Conservation (phyloP, 495 filamentous ascomycete genomes). For the Haplographium delicatum region DNA sequence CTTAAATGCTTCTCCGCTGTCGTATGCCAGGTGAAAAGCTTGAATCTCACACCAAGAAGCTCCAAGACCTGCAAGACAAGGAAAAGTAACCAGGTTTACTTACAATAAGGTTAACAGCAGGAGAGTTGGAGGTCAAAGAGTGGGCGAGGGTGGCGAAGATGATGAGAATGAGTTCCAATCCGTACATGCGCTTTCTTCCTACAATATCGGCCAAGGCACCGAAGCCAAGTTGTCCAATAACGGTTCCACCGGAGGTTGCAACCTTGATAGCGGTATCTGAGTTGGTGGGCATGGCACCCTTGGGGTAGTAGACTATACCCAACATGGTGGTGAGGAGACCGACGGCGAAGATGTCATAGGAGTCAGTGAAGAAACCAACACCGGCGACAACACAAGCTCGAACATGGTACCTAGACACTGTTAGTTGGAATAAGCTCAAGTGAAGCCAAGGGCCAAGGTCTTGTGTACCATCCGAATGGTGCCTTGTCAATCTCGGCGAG, state of each 20-base stretch:
- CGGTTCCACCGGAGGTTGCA: slow-evolving; percentile 79
- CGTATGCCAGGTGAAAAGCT: too few relatives aligned
- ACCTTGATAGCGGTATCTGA: slow-evolving; percentile 85
- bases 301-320: slow-evolving; percentile 65
- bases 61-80: too few relatives aligned
- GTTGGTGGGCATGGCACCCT: slow-evolving; percentile 50
- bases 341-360: slow-evolving; percentile 78
- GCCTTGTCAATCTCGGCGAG: slow-evolving; percentile 76
- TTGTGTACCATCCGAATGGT: slow-evolving; percentile 69
- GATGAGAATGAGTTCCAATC: slow-evolving; percentile 81
- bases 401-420: slow-evolving; percentile 66
- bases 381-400: slow-evolving; percentile 67
- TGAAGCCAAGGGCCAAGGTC: too few relatives aligned
- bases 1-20: too few relatives aligned
- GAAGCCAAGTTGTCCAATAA: slow-evolving; percentile 79
- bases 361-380: slow-evolving; percentile 80
- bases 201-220: slow-evolving; percentile 75
- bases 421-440: too few relatives aligned
- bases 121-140: slow-evolving; percentile 57
- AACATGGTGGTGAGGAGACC: slow-evolving; percentile 63
- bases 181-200: slow-evolving; percentile 75
- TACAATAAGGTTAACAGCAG: slow-evolving; percentile 64
- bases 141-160: slow-evolving; percentile 80
- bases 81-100: too few relatives aligned
- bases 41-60: too few relatives aligned